Conservation (phyloP, 169 alveolate genomes). For the Plasmodium knowlesi region DNA sequence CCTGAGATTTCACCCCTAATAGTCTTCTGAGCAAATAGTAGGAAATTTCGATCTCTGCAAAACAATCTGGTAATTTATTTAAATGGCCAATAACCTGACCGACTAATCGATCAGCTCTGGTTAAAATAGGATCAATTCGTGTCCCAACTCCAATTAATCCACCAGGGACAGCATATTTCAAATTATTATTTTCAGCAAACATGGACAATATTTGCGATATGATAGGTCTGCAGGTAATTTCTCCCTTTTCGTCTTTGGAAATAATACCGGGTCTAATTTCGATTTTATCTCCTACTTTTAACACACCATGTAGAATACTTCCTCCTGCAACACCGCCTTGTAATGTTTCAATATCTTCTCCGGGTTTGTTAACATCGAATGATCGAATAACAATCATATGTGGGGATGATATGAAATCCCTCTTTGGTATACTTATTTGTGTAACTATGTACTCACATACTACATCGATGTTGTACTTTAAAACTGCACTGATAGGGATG, state of each 20-base stretch:
- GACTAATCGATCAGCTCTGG: conserved; percentile 97
- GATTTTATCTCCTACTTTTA: conserved; percentile 97
- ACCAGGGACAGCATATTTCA: conserved; percentile 98
- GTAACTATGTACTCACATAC: conserved; percentile 94
- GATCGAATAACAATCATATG: conserved; percentile 98
- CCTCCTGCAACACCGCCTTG: conserved; percentile 99
- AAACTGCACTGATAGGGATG: conserved; percentile 96
- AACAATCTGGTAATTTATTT: conserved; percentile 95
- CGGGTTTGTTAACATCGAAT: conserved; percentile 99
- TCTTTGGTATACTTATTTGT: conserved; percentile 96
- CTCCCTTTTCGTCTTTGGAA: conserved; percentile 91
- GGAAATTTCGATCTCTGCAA: conserved; percentile 93
- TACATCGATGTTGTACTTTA: conserved; percentile 97
- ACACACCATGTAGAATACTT: conserved; percentile 96
- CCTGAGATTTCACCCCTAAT: conserved; percentile 91
- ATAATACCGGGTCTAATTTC: conserved; percentile 98
- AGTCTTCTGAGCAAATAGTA: conserved; percentile 90
- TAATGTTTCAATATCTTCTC: conserved; percentile 95
- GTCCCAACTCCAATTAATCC: conserved; percentile 97
- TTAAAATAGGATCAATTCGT: conserved; percentile 97
- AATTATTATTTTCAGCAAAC: conserved; percentile 97
- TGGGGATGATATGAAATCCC: conserved; percentile 98
- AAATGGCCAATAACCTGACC: conserved; percentile 98
- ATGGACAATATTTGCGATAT: conserved; percentile 91
- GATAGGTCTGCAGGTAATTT: conserved; percentile 92